phyloP scores from a whole-genome alignment of 306 rosid species.

The Medicago lupulina region DNA sequence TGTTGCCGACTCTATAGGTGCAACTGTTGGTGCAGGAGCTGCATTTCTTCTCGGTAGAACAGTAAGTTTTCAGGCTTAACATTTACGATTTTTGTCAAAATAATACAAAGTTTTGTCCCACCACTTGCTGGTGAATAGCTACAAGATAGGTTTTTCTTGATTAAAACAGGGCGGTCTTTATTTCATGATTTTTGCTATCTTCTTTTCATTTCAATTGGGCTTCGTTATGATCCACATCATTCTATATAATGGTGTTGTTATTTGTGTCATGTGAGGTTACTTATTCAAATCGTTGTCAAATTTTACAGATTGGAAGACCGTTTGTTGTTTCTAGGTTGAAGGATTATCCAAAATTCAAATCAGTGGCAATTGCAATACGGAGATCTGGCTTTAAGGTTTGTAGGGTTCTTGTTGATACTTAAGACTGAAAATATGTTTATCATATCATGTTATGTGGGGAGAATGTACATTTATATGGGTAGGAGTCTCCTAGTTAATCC shows the following conservation, averaged over 20 bases:
- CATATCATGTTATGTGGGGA: too few species aligned
- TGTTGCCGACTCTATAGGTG: conserved; percentile 94
- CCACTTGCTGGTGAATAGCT: conserved; percentile 8
- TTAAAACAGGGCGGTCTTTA: too few species aligned
- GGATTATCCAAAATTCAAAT: conserved; percentile 90
- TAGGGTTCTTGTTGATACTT: conserved; percentile 33
- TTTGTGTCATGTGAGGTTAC: conserved; percentile 22
- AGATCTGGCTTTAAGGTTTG: conserved; percentile 88
- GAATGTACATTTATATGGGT: too few species aligned
- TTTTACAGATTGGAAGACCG: conserved; percentile 85
- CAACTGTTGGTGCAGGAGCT: conserved; percentile 89
- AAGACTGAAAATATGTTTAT: too few species aligned
- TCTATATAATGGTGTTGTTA: conserved; percentile 22
- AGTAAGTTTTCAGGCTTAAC: conserved; percentile 54
- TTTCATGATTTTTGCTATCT: conserved; percentile 16
- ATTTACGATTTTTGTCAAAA: conserved; percentile 21
- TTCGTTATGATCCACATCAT: conserved; percentile 25
- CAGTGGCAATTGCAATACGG: conserved; percentile 83
- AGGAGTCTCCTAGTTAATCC: too few species aligned
- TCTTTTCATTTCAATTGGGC: conserved; percentile 21
- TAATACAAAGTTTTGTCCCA: neutral
- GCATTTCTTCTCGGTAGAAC: conserved; percentile 97
- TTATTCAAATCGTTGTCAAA: conserved; percentile 37
- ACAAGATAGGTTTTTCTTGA: conserved; percentile 10
- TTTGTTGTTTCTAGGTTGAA: conserved; percentile 87